Percentiles rank a stretch among this genome's conserved stretches.
Evolutionary conservation across 2,329 filamentous ascomycete species (phyloP).

Genomic region (Fusarium sp.): DNA sequence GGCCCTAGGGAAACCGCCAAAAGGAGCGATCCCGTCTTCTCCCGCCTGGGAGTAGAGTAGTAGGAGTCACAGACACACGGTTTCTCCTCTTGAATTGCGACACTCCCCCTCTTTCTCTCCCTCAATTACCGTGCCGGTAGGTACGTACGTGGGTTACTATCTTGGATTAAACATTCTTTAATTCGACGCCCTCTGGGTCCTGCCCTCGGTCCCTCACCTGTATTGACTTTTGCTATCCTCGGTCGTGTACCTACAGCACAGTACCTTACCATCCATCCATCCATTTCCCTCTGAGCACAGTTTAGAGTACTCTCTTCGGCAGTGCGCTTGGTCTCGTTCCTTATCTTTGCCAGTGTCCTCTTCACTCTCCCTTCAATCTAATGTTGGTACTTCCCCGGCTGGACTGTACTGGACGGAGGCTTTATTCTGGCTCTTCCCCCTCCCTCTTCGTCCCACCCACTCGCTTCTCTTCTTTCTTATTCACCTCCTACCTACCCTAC

Average conservation of each 20-base stretch:
- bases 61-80: constrained; percentile 16
- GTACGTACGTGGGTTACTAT: constrained; percentile 7
- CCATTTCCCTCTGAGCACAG: background rate
- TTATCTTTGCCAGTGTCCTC: constrained; percentile 21
- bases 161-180: constrained; percentile 12
- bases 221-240: constrained; percentile 27
- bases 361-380: constrained; percentile 26
- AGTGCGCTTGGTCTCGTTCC: constrained; percentile 18
- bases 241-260: constrained; percentile 3
- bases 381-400: constrained; percentile 18
- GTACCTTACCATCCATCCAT: background rate
- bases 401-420: constrained; percentile 1
- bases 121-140: constrained; percentile 16
- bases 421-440: constrained; percentile 1
- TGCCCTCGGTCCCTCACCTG: constrained; percentile 29
- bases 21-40: constrained; percentile 17
- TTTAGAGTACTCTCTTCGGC: background rate
- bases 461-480: background rate
- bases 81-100: constrained; percentile 18
- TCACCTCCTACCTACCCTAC: background rate
- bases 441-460: constrained; percentile 1
- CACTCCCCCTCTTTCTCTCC: constrained; percentile 18
- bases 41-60: constrained; percentile 21
- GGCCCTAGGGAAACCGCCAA: background rate
- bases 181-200: constrained; percentile 22